Base-by-base conservation (phyloP, 2,329 filamentous ascomycete genomes). In the Stachybotrys chlorohalonatus region DNA sequence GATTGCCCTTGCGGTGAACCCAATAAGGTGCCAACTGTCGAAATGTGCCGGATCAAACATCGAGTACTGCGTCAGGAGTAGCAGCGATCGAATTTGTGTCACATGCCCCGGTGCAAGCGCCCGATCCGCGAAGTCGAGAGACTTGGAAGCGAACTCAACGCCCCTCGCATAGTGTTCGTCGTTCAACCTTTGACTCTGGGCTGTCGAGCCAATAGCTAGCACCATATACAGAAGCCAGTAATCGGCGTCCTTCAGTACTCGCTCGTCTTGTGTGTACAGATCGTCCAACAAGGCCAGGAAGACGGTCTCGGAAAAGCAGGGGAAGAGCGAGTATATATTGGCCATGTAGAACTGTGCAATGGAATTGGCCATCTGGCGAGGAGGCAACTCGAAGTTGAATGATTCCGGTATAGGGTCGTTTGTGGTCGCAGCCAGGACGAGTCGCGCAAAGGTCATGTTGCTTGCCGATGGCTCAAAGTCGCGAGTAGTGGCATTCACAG, bases 21-120 rank as follows among this genome's bases (percentile, higher is more conserved):
- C 94, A 54, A 96, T 89, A 58, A 96, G 73, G 59, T 94, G 92
- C 92, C 94, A 97, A 63, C 87, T 90, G 64, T 96, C 91, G 64
- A 96, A 96, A 66, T 95, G 90, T 47, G 86, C 83, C 2, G 93
- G 92, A 63, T 97, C 92, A 52, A 96, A 77, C 75, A 94, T 88
- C 3, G 93, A 86, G 68, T 96, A 97, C 62, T 95, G 85, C 0
- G 90, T 91, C 53, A 97, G 81, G 2, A 97, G 77, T 2, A 96
- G 72, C 24, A 97, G 77, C 0, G 91, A 91, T 68, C 96, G 92
- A 15, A 97, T 90, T 62, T 94, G 93, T 1, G 83, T 82, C 30
- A 90, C 82, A 54, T 90, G 90, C 17, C 93, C 93, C 0, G 93
- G 93, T 62, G 86, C 86, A 30, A 99, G 78, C 8, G 95, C 92